A percentile compares a stretch with the other conserved stretches of the same genome.
Evolutionary conservation across 2,329 filamentous ascomycete species (phyloP).

Genomic region (Alternaria consortialis): DNA sequence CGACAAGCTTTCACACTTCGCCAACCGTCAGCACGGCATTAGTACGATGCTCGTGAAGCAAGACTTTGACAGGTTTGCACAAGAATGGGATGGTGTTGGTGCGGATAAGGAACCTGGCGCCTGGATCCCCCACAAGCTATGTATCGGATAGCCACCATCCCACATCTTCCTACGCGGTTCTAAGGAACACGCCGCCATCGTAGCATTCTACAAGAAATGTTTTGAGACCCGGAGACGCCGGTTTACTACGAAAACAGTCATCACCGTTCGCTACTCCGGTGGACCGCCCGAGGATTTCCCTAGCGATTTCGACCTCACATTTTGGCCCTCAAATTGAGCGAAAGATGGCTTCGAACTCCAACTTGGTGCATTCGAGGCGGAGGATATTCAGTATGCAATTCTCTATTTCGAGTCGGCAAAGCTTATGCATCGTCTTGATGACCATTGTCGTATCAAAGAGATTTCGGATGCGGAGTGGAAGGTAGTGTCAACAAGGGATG

Average conservation of each 20-base stretch:
- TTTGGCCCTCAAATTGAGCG: not conserved
- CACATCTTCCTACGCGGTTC: too few relatives aligned
- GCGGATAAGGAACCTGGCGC: not conserved
- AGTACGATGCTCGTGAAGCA: not conserved
- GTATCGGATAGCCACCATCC: too few relatives aligned
- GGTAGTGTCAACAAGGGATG: not conserved
- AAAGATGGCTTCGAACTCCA: not conserved
- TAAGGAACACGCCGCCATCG: too few relatives aligned
- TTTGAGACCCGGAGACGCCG: too few relatives aligned
- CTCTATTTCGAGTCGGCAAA: rapidly evolving
- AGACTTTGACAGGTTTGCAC: not conserved
- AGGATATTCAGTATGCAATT: not conserved
- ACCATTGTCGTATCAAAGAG: not conserved
- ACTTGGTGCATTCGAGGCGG: not conserved
- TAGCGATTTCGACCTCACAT: not conserved
- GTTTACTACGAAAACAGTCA: too few relatives aligned
- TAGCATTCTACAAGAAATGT: too few relatives aligned
- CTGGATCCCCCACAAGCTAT: not conserved
- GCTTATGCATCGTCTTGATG: too few relatives aligned
- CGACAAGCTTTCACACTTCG: not conserved
- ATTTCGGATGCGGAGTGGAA: not conserved
- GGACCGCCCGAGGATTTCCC: not conserved
- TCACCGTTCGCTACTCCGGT: not conserved
- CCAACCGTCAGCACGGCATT: not conserved
- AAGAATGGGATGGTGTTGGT: not conserved